phyloP scores from a whole-genome alignment of 2,329 filamentous ascomycete species.

The Calycina marina region DNA sequence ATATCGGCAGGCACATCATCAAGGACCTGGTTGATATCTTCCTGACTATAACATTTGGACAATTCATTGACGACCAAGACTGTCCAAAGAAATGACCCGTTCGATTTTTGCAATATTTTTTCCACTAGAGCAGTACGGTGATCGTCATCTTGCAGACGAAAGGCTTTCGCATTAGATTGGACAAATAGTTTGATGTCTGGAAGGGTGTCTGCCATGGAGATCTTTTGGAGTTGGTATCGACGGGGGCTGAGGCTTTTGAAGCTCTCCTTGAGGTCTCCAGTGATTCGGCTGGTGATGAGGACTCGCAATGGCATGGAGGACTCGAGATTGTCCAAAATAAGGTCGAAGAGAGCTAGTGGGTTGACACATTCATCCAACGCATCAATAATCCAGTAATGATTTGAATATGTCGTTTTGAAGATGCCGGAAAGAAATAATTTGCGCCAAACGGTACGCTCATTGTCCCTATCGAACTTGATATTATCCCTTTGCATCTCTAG shows the following conservation, averaged over 20 bases:
- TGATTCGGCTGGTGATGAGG: constrained; percentile 12
- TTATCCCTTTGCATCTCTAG: constrained; percentile 13
- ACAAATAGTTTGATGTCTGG: constrained; percentile 13
- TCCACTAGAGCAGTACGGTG: constrained; percentile 15
- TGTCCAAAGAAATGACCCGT: constrained; percentile 23
- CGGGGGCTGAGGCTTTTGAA: constrained; percentile 6
- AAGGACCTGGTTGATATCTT: constrained; percentile 19
- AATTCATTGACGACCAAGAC: constrained; percentile 22
- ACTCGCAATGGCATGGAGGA: constrained; percentile 9
- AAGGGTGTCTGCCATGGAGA: constrained; percentile 13
- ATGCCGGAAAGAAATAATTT: constrained; percentile 22
- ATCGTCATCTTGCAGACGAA: constrained; percentile 9
- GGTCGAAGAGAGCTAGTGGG: constrained; percentile 2
- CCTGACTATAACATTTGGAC: constrained; percentile 12
- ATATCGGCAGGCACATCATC: constrained; percentile 23
- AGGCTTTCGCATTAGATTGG: constrained; percentile 9
- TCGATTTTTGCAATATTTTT: constrained; percentile 24
- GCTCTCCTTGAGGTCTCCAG: constrained; percentile 4
- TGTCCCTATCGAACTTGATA: constrained; percentile 14
- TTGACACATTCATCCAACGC: constrained; percentile 23
- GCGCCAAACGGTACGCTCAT: constrained; percentile 21
- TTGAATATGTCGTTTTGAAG: constrained; percentile 10
- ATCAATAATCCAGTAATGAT: constrained; percentile 25
- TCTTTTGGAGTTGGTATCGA: constrained; percentile 5
- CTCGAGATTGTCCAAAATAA: constrained; percentile 5